phyloP scores from a whole-genome alignment of 108 stramenopile genomes.

The Epithemia pelagica region DNA sequence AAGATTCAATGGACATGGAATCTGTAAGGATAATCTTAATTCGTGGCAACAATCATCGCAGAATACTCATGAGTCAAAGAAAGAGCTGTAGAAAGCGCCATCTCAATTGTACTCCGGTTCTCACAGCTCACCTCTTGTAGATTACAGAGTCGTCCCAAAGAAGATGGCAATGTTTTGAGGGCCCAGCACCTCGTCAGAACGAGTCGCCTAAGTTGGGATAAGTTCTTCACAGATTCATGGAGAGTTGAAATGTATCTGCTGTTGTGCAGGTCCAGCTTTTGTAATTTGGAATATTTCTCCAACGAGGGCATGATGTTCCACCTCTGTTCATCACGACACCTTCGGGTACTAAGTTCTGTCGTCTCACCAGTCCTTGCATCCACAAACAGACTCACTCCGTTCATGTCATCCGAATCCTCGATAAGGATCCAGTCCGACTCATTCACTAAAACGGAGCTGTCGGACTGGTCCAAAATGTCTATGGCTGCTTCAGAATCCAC shows the following conservation, averaged over 20 bases:
- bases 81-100: no score
- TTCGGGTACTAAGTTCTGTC: not conserved
- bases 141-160: not conserved
- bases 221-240: not conserved
- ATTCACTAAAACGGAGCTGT: not conserved
- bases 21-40: not conserved
- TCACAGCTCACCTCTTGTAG: slow-evolving; percentile 8
- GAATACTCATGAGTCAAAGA: no score
- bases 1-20: not conserved
- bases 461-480: not conserved
- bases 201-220: slow-evolving; percentile 11
- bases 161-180: not conserved
- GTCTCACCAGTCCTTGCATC: not conserved
- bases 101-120: no score
- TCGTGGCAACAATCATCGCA: no score
- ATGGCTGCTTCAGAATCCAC: not conserved
- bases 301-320: not conserved
- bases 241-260: not conserved
- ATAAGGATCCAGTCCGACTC: not conserved
- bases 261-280: not conserved
- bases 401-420: not conserved
- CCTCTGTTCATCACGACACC: not conserved
- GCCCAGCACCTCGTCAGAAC: slow-evolving; percentile 19
- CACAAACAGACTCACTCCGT: not conserved
- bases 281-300: not conserved